Percentiles rank a stretch among this genome's conserved stretches.
phyloP scores from a whole-genome alignment of 306 rosid species.

The Arachis stenosperma region DNA sequence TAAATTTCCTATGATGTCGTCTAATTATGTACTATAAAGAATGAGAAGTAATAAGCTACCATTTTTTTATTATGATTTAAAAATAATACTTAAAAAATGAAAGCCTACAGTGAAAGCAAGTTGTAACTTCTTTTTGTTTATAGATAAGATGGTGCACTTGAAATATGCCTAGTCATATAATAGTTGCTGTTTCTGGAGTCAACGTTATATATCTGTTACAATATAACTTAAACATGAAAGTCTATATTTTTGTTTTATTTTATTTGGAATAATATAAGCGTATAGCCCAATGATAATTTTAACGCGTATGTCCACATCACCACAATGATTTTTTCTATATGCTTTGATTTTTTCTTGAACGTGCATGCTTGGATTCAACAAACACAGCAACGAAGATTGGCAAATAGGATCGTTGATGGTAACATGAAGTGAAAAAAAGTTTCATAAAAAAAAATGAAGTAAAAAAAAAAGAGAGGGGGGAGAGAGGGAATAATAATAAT shows the following conservation, averaged over 20 bases:
- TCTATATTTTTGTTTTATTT: too few species aligned
- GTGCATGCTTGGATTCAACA: too few species aligned
- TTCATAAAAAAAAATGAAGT: too few species aligned
- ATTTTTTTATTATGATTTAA: neutral
- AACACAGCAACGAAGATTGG: neutral
- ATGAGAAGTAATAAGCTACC: neutral
- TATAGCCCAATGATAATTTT: too few species aligned
- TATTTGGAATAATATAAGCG: too few species aligned
- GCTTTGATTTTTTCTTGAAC: too few species aligned
- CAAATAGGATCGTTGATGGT: neutral
- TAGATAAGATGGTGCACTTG: neutral
- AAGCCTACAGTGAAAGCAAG: neutral
- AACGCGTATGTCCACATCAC: too few species aligned
- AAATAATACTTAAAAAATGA: neutral
- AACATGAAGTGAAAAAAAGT: too few species aligned
- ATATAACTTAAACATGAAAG: too few species aligned
- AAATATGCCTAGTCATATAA: neutral
- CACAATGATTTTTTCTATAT: too few species aligned
- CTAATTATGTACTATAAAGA: neutral
- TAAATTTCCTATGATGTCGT: neutral
- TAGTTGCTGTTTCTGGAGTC: neutral
- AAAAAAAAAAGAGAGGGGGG: too few species aligned
- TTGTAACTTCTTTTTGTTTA: neutral
- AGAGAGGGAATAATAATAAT: too few species aligned
- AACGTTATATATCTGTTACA: neutral